phyloP scores from a whole-genome alignment of 2,329 filamentous ascomycete genomes.

The Colletotrichum siamense region DNA sequence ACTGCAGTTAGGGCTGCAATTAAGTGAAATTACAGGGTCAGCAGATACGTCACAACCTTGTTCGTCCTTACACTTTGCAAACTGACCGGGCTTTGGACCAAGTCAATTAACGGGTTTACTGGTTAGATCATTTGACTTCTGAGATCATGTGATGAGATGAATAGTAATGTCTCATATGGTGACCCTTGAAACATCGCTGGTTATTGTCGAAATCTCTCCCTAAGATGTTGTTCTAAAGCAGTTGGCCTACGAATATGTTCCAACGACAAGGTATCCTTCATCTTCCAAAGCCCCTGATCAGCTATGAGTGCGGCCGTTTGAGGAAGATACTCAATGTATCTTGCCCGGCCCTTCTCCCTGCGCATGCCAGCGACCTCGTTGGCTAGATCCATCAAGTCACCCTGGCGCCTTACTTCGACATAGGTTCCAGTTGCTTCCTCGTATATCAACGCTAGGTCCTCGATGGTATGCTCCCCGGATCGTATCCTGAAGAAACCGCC shows the following conservation, averaged over 20 bases:
- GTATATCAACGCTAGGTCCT: conserved; percentile 1
- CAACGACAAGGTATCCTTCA: background rate
- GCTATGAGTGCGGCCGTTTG: background rate
- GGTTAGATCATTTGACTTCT: background rate
- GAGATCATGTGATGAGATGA: background rate
- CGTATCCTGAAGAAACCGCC: conserved; percentile 12
- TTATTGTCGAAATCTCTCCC: background rate
- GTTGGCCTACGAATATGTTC: background rate
- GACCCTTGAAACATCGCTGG: background rate
- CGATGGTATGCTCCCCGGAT: conserved; percentile 1
- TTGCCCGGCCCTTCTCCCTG: background rate
- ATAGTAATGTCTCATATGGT: background rate
- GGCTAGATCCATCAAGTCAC: background rate
- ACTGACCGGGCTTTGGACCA: background rate
- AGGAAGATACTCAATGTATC: background rate
- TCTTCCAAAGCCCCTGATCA: background rate
- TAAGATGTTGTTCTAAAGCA: background rate
- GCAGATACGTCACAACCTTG: background rate
- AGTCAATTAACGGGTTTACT: background rate
- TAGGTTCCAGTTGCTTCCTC: background rate
- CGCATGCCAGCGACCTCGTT: background rate
- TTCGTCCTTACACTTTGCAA: background rate
- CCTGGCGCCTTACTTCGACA: background rate
- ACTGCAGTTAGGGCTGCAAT: background rate
- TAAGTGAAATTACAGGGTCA: background rate